Evolutionary conservation across 2,329 filamentous ascomycete species (phyloP).

Genomic region (Ceratocystis cubensis): DNA sequence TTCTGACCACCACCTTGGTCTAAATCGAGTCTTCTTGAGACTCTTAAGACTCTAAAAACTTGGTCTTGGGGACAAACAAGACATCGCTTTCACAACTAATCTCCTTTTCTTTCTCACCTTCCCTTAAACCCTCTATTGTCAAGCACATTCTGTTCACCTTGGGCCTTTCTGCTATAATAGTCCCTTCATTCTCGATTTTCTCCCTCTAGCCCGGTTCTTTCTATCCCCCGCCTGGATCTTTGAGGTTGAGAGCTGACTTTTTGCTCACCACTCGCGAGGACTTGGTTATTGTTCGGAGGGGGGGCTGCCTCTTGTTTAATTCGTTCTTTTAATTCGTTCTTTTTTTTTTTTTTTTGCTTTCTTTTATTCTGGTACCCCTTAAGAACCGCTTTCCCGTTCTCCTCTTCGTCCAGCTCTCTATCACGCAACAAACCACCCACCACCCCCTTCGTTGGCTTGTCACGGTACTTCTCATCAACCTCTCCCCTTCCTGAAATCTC

Average conservation of each 20-base stretch:
- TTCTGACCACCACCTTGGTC: constrained; percentile 5
- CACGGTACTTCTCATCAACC: background rate
- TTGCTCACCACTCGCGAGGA: background rate
- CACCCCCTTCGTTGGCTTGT: background rate
- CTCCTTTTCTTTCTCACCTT: constrained; percentile 16
- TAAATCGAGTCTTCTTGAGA: background rate
- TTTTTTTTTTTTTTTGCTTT: background rate
- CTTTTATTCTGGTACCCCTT: background rate
- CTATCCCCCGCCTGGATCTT: constrained; percentile 5
- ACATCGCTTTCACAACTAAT: constrained; percentile 2
- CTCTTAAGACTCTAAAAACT: background rate
- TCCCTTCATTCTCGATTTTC: constrained; percentile 19
- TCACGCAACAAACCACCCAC: background rate
- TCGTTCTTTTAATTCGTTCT: background rate
- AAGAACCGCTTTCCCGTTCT: too few relatives aligned
- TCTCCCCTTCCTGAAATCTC: background rate
- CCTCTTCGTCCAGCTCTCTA: background rate
- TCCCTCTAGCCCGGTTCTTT: constrained; percentile 12
- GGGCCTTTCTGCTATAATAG: constrained; percentile 13
- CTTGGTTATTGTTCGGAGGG: background rate
- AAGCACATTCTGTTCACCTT: constrained; percentile 13
- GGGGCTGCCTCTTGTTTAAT: background rate
- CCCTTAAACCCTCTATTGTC: constrained; percentile 20
- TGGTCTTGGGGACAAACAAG: constrained; percentile 3
- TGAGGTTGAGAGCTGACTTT: constrained; percentile 1